phyloP scores from a whole-genome alignment of 2,329 filamentous ascomycete genomes.

The Nigrograna mackinnonii region DNA sequence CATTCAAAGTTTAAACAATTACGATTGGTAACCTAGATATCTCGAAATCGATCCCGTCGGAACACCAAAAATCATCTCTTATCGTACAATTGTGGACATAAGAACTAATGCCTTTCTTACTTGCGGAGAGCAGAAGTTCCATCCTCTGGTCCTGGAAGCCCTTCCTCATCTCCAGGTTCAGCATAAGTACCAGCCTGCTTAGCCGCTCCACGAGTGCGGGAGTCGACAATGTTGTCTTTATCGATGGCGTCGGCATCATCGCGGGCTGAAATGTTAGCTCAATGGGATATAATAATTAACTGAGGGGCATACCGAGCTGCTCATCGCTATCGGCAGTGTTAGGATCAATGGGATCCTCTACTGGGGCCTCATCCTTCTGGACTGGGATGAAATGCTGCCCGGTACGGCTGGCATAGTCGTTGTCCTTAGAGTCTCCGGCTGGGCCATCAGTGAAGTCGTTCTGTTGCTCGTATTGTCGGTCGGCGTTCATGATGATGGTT shows the following conservation, averaged over 20 bases:
- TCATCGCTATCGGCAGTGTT: conserved; percentile 51
- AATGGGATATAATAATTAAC: not conserved
- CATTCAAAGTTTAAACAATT: no score
- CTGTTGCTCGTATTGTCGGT: conserved; percentile 30
- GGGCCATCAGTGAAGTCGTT: conserved; percentile 33
- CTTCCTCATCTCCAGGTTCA: conserved; percentile 58
- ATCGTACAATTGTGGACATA: no score
- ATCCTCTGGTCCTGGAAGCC: conserved; percentile 39
- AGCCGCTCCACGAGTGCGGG: conserved; percentile 51
- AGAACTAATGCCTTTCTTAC: no score
- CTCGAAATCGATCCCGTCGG: no score
- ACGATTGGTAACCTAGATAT: no score
- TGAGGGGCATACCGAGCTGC: conserved; percentile 45
- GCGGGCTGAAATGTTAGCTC: conserved; percentile 38
- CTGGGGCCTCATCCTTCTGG: conserved; percentile 48
- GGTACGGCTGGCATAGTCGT: conserved; percentile 52
- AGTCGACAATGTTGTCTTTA: conserved; percentile 50
- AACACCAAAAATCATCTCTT: no score
- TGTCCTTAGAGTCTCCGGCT: conserved; percentile 40
- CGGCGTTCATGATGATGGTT: conserved; percentile 6
- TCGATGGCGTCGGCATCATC: conserved; percentile 57
- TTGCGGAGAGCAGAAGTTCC: conserved; percentile 32
- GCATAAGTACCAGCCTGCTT: conserved; percentile 49
- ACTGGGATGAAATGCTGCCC: conserved; percentile 51
- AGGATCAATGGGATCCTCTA: conserved; percentile 51